Conservation (phyloP, 345 rosid species). For the Citrus maxima region DNA sequence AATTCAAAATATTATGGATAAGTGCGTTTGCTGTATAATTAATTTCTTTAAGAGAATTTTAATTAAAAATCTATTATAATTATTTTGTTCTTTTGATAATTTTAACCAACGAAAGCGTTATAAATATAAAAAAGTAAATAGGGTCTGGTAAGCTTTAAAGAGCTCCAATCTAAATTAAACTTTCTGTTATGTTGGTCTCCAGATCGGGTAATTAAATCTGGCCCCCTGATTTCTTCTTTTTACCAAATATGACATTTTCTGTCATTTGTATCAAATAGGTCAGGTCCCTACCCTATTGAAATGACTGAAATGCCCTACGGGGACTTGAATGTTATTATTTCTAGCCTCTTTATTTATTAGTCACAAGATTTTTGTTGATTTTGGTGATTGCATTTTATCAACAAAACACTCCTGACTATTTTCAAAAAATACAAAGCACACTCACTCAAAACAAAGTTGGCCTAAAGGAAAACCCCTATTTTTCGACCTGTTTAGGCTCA, state of each 20-base stretch:
- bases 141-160: too few species aligned
- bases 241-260: neutral
- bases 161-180: too few species aligned
- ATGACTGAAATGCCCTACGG: neutral
- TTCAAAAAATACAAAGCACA: too few species aligned
- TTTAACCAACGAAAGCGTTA: too few species aligned
- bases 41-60: too few species aligned
- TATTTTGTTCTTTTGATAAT: too few species aligned
- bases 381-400: neutral
- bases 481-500: neutral
- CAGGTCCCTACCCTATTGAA: neutral
- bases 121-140: too few species aligned
- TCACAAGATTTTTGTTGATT: slow-evolving; percentile 13
- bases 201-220: neutral
- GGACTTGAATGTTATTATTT: neutral
- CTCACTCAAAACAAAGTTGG: neutral
- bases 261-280: neutral
- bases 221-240: neutral
- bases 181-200: too few species aligned
- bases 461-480: neutral
- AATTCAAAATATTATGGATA: too few species aligned
- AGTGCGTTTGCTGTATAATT: too few species aligned
- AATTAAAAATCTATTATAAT: too few species aligned
- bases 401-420: neutral
- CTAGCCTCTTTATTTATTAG: too few species aligned